Base-by-base conservation (phyloP, 2,329 filamentous ascomycete species). In the Chrysosphaeria jannelii region DNA sequence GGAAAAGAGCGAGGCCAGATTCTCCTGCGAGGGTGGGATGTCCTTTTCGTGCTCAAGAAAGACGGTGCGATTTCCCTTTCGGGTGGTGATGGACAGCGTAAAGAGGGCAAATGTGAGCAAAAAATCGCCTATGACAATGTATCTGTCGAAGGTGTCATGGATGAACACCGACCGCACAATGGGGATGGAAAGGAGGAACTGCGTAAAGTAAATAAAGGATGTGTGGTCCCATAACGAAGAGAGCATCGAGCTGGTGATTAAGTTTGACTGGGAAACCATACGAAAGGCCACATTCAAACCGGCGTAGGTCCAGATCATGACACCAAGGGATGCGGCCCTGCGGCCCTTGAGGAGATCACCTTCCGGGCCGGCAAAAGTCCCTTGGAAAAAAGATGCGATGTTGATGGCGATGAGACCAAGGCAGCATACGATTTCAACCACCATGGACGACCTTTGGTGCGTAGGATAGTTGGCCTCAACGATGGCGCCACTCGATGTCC, bases 161-260 rank as follows among this genome's bases (percentile, higher is more conserved):
- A 93, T 64, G 28, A 93, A 46, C 24, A 61, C 67, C 3, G 81
- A 90, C 27, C 85, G 75, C 48, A 93, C 85, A 5, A 81, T 45
- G 33, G 76, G 50, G 13, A 81, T 31, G 6, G 56, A 53, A 36
- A 79, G 66, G 5, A 85, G 37, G 76, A 81, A 97, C 40, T 79
- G 68, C 25, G 65, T 49, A 25, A 59, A 57, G 43, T 97, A 97
- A 25, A 97, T 62, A 30, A 57, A 47, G 11, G 76, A 71, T 0
- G 85, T 93, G 43, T 97, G 85, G 39, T 81, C 79, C 85, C 85
- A 97, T 6, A 93, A 48, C 27, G 58, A 54, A 6, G 70, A 67
- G 9, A 85, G 40, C n/a, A n/a, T n/a, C n/a, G n/a, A n/a, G n/a
- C n/a, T n/a, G n/a, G n/a, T n/a, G n/a, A n/a, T n/a, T n/a, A n/a